Conservation (phyloP, 345 rosid species). For the Murraya koenigii region DNA sequence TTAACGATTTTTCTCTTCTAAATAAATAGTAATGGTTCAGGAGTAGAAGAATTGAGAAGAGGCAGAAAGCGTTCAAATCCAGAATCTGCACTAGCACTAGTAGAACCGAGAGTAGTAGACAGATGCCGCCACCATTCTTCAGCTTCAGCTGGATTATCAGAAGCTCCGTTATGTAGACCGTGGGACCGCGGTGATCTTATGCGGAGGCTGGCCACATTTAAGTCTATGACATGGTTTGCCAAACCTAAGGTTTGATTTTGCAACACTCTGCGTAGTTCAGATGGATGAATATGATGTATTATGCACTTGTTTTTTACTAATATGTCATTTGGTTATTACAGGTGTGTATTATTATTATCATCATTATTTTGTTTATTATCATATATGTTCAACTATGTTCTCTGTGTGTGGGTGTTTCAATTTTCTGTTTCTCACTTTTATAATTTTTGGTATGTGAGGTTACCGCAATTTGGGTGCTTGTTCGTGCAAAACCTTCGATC, state of each 20-base stretch:
- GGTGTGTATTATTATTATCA: background rate
- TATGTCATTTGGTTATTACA: background rate
- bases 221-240: constrained; percentile 98
- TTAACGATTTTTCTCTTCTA: background rate
- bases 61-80: constrained; percentile 59
- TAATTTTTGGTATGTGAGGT: background rate
- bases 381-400: background rate
- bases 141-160: constrained; percentile 30
- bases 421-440: background rate
- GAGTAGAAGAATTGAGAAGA: constrained; percentile 38
- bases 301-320: background rate
- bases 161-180: constrained; percentile 69
- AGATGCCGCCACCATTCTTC: constrained; percentile 29
- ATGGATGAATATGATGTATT: background rate
- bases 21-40: constrained; percentile 32
- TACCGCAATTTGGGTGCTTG: background rate
- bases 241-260: constrained; percentile 62
- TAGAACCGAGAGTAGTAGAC: constrained; percentile 41
- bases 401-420: background rate
- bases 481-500: background rate
- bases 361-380: background rate
- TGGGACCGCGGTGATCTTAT: constrained; percentile 94
- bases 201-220: constrained; percentile 79
- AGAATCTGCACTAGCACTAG: constrained; percentile 49
- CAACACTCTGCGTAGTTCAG: background rate